Evolutionary conservation across 2,329 filamentous ascomycete genomes (phyloP), one percentile per base, ranked within the genome.

Genomic region (Didymella lethalis): DNA sequence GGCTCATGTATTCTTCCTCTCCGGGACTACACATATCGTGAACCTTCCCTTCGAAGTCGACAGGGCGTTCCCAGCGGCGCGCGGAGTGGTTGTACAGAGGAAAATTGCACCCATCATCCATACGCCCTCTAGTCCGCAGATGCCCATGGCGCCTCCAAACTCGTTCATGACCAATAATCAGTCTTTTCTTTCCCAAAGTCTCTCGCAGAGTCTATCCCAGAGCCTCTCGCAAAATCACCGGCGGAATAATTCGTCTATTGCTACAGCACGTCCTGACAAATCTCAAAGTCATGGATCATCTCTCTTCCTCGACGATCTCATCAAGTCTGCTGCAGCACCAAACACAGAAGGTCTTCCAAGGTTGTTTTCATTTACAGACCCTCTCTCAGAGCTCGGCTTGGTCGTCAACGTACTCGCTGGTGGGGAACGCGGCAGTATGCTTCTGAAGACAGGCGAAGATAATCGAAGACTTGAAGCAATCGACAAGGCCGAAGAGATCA

Each of bases 31-130:
- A 72, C 91, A 99, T 83, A 87, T 97, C 58, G 85, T 98, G 47
- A 92, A 97, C 75, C 87, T 99, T 72, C 94, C 94, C 1, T 99
- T 99, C 72, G 93, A 98, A 78, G 90, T 97, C 41, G 92, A 97
- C 73, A 87, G 87, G 52, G 93, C 91, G 29, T 92, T 93, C 75
- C 88, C 94, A 34, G 91, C 91, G 12, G 90, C 93, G 6, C 84
- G 87, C 31, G 95, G 95, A 26, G 84, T 98, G 48, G 85, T 99
- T 20, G 86, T 99, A 56, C 94, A 98, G 77, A 85, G 93, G 61
- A 96, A 90, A 73, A 82, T 88, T 41, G 83, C 82, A 80, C 58
- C 85, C 82, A 29, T 82, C 80, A 64, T 71, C 31, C 64, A 68
- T 26, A 45, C 61, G 46, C 59, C 71, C 44, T 57, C 74, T 31